These are phyloP conservation scores for Aquilaria sinensis DNA, from an alignment of 345 rosid species.

Conservation along the genomic window DNA sequence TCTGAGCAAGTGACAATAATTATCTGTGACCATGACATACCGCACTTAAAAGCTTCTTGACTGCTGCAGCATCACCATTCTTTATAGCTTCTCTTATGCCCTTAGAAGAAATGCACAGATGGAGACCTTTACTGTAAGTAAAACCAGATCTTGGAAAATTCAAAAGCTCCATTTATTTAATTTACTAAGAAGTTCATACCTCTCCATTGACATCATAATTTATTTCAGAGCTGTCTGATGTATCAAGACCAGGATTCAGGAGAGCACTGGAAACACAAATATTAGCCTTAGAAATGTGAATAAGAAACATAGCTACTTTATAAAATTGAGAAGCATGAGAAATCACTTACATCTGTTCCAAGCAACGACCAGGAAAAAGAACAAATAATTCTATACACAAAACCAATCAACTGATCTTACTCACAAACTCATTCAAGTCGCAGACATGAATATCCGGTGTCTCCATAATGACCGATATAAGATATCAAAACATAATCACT, in stretches of 20 bases:
- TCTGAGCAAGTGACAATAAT: not conserved
- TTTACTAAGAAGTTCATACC: constrained; percentile 34
- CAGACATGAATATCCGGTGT: too few relatives aligned
- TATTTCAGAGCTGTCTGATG: constrained; percentile 43
- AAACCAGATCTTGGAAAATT: constrained; percentile 6
- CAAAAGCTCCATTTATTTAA: not conserved
- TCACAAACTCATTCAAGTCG: too few relatives aligned
- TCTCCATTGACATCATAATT: constrained; percentile 83
- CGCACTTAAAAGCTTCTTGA: constrained; percentile 73
- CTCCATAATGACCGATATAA: too few relatives aligned
- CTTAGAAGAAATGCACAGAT: constrained; percentile 27
- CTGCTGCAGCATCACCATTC: constrained; percentile 75
- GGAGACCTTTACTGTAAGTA: not conserved
- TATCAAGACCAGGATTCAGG: constrained; percentile 46
- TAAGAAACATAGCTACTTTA: too few relatives aligned
- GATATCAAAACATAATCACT: too few relatives aligned
- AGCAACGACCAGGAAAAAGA: too few relatives aligned
- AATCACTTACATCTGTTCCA: too few relatives aligned
- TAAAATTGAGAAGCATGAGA: too few relatives aligned
- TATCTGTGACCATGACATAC: constrained; percentile 23
- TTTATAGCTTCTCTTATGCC: constrained; percentile 96
- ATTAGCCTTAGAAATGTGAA: too few relatives aligned
- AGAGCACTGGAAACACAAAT: constrained; percentile 38
- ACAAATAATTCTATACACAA: too few relatives aligned
- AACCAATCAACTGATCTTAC: too few relatives aligned